phyloP scores from a whole-genome alignment of 495 filamentous ascomycete species.

The Cudoniella acicularis region DNA sequence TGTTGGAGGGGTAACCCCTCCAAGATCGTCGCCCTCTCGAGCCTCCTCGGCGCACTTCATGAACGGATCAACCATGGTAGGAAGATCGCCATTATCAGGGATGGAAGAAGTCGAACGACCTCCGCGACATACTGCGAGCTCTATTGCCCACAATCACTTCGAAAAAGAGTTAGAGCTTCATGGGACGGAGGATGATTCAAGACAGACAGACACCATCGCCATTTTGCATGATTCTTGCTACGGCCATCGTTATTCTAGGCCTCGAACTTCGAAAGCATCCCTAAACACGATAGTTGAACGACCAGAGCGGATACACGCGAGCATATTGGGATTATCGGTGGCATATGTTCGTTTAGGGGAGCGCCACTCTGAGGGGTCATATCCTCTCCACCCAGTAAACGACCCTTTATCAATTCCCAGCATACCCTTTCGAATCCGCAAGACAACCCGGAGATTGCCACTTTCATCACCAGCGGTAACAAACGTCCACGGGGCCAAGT shows the following conservation, averaged over 20 bases:
- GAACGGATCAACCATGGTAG: conserved; percentile 43
- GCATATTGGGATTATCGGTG: conserved; percentile 72
- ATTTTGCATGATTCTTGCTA: conserved; percentile 92
- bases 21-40: conserved; percentile 22
- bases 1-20: conserved; percentile 22
- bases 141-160: conserved; percentile 68
- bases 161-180: conserved; percentile 64
- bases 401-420: conserved; percentile 45
- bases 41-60: conserved; percentile 44
- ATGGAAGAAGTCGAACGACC: conserved; percentile 11
- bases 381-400: conserved; percentile 55
- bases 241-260: conserved; percentile 82
- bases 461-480: conserved; percentile 68
- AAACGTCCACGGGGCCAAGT: conserved; percentile 77
- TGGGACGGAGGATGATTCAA: conserved; percentile 42
- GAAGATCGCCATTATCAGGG: conserved; percentile 21
- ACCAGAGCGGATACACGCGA: conserved; percentile 86
- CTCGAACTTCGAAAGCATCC: conserved; percentile 60
- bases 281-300: conserved; percentile 82
- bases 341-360: conserved; percentile 86
- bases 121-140: conserved; percentile 54
- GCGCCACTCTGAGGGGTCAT: conserved; percentile 67
- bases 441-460: conserved; percentile 60
- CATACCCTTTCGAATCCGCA: conserved; percentile 79
- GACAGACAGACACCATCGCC: conserved; percentile 64